Evolutionary conservation across 2,329 filamentous ascomycete species (phyloP).

Genomic region (Dactylellina haptotyla): DNA sequence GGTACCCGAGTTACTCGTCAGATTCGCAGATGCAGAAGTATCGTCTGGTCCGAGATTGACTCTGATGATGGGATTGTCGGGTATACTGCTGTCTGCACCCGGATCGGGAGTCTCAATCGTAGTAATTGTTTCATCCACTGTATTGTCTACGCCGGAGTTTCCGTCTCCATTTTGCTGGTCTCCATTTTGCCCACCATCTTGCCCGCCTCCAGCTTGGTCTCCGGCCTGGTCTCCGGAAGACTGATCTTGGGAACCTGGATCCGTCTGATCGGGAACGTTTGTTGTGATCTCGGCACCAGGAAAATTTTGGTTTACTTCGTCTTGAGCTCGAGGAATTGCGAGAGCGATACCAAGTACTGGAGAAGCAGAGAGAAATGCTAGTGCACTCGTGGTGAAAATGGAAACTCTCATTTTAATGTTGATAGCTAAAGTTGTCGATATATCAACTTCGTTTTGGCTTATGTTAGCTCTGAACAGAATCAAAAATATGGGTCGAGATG

Average conservation of each 20-base stretch:
- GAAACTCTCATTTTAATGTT: conserved; percentile 11
- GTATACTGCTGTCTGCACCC: neutral
- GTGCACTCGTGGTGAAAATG: conserved; percentile 6
- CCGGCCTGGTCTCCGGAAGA: neutral
- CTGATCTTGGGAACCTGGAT: neutral
- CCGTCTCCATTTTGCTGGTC: neutral
- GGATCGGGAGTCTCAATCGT: neutral
- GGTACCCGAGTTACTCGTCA: neutral
- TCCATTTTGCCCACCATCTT: neutral
- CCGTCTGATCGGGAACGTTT: neutral
- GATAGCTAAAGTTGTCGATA: too few species aligned
- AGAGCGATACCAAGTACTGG: conserved; percentile 27
- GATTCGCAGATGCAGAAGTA: neutral
- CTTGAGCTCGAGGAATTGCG: conserved; percentile 17
- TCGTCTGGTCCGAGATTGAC: neutral
- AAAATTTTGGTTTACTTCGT: neutral
- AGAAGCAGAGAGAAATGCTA: conserved; percentile 35
- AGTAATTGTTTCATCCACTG: too few species aligned
- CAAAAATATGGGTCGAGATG: neutral
- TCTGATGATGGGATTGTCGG: neutral
- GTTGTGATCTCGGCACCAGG: neutral
- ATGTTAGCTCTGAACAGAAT: too few species aligned
- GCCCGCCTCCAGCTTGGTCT: neutral
- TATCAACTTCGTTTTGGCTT: too few species aligned
- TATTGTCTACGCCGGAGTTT: neutral